Evolutionary conservation across 257 asterid species (phyloP).

Genomic region (Plantago elongata): DNA sequence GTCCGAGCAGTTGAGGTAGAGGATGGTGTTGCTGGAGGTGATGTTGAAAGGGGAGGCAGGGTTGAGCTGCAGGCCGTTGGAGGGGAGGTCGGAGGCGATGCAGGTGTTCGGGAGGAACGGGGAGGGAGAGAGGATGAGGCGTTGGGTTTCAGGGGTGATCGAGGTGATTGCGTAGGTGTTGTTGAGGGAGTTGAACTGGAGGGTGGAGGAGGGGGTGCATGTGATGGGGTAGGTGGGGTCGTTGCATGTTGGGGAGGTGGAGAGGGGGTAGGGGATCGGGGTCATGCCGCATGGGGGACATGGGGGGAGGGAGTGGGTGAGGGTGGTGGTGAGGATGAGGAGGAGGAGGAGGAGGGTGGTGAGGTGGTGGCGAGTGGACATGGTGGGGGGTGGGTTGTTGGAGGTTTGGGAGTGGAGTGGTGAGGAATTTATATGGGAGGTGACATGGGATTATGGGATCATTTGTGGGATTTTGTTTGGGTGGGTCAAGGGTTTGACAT

Average conservation of each 20-base stretch:
- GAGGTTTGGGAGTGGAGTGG: constrained; percentile 1
- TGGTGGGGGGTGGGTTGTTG: neutral
- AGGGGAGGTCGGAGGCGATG: constrained; percentile 53
- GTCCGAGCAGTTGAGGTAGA: constrained; percentile 58
- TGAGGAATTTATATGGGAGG: neutral
- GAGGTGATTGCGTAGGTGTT: constrained; percentile 67
- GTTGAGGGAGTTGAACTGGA: constrained; percentile 57
- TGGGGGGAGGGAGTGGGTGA: constrained; percentile 34
- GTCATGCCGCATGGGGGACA: constrained; percentile 73
- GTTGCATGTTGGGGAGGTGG: constrained; percentile 72
- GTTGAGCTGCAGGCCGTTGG: constrained; percentile 66
- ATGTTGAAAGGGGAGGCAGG: constrained; percentile 69
- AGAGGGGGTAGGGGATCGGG: constrained; percentile 75
- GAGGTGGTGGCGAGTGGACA: neutral
- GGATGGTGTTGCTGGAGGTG: constrained; percentile 71
- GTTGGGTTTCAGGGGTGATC: constrained; percentile 46
- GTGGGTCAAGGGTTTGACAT: constrained; percentile 29
- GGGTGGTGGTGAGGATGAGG: constrained; percentile 20
- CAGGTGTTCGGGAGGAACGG: constrained; percentile 59
- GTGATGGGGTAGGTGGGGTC: constrained; percentile 60
- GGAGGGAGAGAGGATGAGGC: constrained; percentile 57
- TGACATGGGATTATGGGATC: constrained; percentile 2
- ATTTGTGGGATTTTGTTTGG: neutral
- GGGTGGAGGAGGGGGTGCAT: constrained; percentile 36
- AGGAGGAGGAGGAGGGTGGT: constrained; percentile 24